Conservation (phyloP, 192 early-diverging fungal species). For the Backusella circina region DNA sequence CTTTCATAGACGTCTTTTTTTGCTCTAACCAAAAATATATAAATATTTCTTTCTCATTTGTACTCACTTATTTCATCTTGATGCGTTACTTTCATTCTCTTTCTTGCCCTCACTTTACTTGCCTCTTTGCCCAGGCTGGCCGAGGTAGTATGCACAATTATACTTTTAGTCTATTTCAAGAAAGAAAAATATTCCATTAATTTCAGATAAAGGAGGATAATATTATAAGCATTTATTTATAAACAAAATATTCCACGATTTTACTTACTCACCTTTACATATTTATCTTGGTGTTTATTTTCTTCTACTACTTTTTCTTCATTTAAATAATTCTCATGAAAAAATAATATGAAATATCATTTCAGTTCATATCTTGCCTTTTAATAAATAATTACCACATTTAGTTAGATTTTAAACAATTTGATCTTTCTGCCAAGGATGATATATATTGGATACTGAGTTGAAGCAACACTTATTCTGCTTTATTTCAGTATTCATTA, state of each 20-base stretch:
- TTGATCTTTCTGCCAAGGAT: not conserved
- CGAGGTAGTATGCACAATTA: not conserved
- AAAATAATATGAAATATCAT: not conserved
- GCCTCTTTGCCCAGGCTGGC: not conserved
- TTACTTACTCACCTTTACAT: not conserved
- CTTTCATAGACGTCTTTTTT: not conserved
- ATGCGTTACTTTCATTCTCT: not conserved
- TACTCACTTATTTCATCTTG: not conserved
- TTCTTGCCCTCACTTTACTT: not conserved
- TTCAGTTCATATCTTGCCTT: not conserved
- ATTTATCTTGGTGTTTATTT: not conserved
- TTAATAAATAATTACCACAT: not conserved
- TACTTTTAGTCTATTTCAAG: not conserved
- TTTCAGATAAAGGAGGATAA: not conserved
- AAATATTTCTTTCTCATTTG: not conserved
- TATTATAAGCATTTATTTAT: not conserved
- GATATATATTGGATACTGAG: not conserved
- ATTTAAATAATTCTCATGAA: not conserved
- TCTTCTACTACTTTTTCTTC: not conserved
- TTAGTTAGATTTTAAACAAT: not conserved
- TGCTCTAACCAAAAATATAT: not conserved
- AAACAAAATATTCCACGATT: not conserved
- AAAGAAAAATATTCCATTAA: not conserved
- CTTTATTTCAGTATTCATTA: not conserved
- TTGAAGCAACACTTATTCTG: not conserved